Evolutionary conservation across 179 eudicot genomes (phyloP), one percentile per base, ranked within the genome.

Genomic region (Drosera spatulata): DNA sequence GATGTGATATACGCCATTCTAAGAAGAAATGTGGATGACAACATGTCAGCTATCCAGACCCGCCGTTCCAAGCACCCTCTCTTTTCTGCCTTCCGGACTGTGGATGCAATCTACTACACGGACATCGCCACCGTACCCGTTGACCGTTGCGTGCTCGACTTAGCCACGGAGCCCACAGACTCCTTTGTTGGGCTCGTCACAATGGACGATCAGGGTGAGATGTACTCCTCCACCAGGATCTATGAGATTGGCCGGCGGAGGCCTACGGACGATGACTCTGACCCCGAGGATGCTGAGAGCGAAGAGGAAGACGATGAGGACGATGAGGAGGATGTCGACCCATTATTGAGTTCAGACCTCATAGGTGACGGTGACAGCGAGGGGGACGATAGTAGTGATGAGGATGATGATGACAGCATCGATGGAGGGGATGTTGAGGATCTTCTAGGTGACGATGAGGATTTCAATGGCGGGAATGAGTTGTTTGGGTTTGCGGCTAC

Each of bases 181-280:
- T 84, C 95, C 5, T 79, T 82, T 62, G 87, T 88, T 15, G 98
- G 98, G 50, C 56, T 91, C 56, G 81, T 91, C 8, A 78, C 96
- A 6, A 84, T 88, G 87, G 98, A 91, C 46, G 95, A 91, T 48
- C 93, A 81, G 55, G 87, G 73, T 3, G 96, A 88, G 61, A 84
- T 91, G 95, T 81, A 70, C 70, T 88, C 98, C 6, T 85, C 95
- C 2, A 96, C 96, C 10, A 76, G 98, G 74, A 75, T 91, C 14
- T 84, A 80, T 52, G 98, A 91, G 73, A 91, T 91, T 0, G 98
- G 98, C 5, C 83, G 96, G 7, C 66, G 98, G 66, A 85, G 82
- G 67, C 85, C 87, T 11, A 91, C 95, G 0, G 96, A 91, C 42
- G 98, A 88, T 49, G 96, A 91, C 66, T 88, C 96, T 1, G 98